Percentiles rank a stretch among this genome's conserved stretches.
Evolutionary conservation across 139 green algal species (phyloP).

Genomic region (Volvox africanus): DNA sequence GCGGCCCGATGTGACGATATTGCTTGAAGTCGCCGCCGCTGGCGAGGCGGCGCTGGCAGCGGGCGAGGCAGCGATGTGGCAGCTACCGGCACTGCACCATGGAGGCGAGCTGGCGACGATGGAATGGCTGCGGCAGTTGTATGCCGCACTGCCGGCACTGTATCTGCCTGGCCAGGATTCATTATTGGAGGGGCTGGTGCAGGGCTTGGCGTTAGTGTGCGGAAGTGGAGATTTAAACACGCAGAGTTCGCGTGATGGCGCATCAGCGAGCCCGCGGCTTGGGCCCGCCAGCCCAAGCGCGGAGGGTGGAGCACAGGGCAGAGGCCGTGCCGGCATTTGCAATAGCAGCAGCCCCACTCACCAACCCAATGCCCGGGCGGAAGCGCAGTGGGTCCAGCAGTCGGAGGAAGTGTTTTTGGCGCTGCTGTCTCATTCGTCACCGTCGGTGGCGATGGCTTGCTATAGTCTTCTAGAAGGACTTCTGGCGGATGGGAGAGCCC

Average conservation of each 20-base stretch:
- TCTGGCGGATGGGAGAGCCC: background rate
- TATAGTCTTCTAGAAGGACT: conserved; percentile 52
- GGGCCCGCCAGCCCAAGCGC: background rate
- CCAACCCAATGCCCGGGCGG: background rate
- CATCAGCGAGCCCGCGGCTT: background rate
- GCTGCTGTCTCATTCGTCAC: conserved; percentile 42
- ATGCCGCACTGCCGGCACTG: conserved; percentile 50
- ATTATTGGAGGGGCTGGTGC: conserved; percentile 49
- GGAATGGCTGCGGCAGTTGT: conserved; percentile 49
- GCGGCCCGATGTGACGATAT: conserved; percentile 46
- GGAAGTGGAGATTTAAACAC: background rate
- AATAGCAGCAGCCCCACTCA: too few relatives aligned
- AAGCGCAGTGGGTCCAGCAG: background rate
- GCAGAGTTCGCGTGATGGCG: background rate
- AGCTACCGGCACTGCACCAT: conserved; percentile 42
- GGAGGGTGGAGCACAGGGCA: background rate
- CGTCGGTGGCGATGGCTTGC: conserved; percentile 42
- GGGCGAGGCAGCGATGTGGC: conserved; percentile 36
- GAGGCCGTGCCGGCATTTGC: too few relatives aligned
- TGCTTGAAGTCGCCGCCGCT: conserved; percentile 39
- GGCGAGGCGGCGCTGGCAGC: conserved; percentile 48
- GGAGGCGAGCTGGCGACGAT: background rate
- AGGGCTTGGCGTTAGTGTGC: conserved; percentile 49
- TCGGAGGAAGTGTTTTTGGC: conserved; percentile 40
- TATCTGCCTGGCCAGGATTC: conserved; percentile 49